phyloP scores from a whole-genome alignment of 225 moss, liverwort and hornwort genomes.

The Ulota crispa region DNA sequence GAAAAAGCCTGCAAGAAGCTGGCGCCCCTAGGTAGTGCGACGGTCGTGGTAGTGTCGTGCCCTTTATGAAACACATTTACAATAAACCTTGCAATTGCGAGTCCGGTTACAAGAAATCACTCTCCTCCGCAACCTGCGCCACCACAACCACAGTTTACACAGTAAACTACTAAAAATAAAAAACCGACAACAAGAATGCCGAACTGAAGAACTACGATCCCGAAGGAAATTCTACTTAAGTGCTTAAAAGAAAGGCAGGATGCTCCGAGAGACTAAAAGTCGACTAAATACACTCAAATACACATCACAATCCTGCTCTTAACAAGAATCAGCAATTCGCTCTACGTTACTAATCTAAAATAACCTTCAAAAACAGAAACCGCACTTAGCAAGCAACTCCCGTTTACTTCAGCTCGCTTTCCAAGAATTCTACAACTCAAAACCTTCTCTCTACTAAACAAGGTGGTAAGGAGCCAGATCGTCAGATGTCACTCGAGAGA shows the following conservation, averaged over 20 bases:
- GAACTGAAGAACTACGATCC: not conserved
- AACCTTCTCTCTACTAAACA: slow-evolving; percentile 19
- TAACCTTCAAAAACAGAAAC: not conserved
- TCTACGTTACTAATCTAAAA: not conserved
- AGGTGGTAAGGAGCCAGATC: not conserved
- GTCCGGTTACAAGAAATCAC: not conserved
- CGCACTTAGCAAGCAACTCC: not conserved
- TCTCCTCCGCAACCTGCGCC: slow-evolving; percentile 22
- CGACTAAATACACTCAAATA: not conserved
- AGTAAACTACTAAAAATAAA: not conserved
- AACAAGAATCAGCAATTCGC: not conserved
- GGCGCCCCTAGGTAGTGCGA: not conserved
- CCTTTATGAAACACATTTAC: slow-evolving; percentile 10
- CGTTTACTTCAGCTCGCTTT: not conserved
- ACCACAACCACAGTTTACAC: not conserved
- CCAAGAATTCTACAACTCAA: not conserved
- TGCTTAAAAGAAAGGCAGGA: not conserved
- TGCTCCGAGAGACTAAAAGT: not conserved
- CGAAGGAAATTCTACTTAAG: not conserved
- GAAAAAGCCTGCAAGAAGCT: not conserved
- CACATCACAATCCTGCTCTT: not conserved
- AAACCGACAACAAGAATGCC: not conserved
- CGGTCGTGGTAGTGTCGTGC: not conserved
- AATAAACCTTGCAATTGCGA: not conserved
- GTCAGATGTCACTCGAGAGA: not conserved